A percentile compares a stretch with the other conserved stretches of the same genome.
Evolutionary conservation across 768 basidiomycete genomes (phyloP).

Genomic region (Basidioascus undulatus): DNA sequence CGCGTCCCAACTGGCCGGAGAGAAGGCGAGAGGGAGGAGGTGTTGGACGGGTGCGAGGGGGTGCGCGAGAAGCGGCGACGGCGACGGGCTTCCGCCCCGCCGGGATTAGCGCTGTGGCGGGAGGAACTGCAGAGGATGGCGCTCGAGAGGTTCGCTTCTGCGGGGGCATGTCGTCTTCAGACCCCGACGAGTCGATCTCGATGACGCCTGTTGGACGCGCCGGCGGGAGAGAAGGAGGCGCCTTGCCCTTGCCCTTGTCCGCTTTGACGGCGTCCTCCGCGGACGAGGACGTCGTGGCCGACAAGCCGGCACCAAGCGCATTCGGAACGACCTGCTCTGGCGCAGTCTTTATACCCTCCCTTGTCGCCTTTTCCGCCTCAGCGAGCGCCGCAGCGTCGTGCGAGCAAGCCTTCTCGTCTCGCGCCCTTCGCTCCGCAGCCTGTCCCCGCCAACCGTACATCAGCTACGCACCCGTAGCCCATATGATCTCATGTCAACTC

Average conservation of each 20-base stretch:
- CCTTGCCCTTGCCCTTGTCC: no score
- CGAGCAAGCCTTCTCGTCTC: slow-evolving; percentile 47
- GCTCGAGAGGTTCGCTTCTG: no score
- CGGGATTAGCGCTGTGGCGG: no score
- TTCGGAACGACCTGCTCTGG: slow-evolving; percentile 2
- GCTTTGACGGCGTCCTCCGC: background rate
- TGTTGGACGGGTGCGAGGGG: background rate
- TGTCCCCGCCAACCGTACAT: slow-evolving; percentile 17
- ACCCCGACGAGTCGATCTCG: no score
- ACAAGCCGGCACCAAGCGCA: no score
- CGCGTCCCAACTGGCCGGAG: background rate
- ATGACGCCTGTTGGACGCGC: background rate
- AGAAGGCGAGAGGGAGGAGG: background rate
- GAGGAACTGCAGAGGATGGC: no score
- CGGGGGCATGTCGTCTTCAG: no score
- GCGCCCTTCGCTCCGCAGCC: slow-evolving; percentile 62
- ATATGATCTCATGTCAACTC: slow-evolving; percentile 11
- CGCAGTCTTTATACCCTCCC: background rate
- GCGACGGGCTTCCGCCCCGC: no score
- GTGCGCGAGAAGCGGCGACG: background rate
- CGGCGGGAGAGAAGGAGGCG: no score
- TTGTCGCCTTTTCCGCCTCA: slow-evolving; percentile 2
- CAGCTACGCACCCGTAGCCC: background rate
- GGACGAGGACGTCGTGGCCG: no score
- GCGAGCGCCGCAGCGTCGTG: slow-evolving; percentile 11